Evolutionary conservation across 371 early-diverging fungal species (phyloP), one percentile per base, ranked within the genome.

Genomic region (Mucor plumbeus): DNA sequence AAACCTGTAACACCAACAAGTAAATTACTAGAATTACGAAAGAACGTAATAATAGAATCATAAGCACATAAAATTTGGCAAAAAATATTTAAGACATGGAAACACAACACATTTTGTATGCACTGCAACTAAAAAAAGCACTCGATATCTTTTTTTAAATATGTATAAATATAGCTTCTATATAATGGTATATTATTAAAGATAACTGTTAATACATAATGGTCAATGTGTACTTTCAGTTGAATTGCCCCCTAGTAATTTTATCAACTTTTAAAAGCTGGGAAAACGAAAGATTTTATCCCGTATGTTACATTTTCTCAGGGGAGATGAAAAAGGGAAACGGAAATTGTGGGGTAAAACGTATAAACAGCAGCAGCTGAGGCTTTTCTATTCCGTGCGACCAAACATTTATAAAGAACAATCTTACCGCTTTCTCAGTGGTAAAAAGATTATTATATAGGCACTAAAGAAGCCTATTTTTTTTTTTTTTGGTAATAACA

Each of bases 301-400:
- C 44, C 44, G 44, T 31, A 10, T 31, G 53, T 53, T 53, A 31
- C 31, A 26, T 53, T 53, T 31, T 53, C 53, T 53, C 53, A 53
- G 53, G 53, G 53, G 53, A 3, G 31, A 26, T 19, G 53, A 53
- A 53, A 31, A 26, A 19, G 53, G 31, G 53, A 44, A 44, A 44
- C 44, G 53, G 53, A 53, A 53, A 53, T 21, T 53, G 53, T 53
- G 26, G 57, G 40, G 36, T 53, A 40, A 40, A 61, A 31, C 15
- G 26, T 26, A 26, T 26, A 26, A 26, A 26, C 26, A n/a, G 34
- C 13, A 34, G 56, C 64, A 26, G 68, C 44, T 53, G 53, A 31
- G 53, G 31, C 21, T 53, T 53, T 11, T 31, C 31, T 8, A 44
- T 44, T 8, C 44, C 53, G 31, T 53, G 53, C 26, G 53, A 19